Percentiles rank a stretch among this genome's conserved stretches.
Conservation (phyloP, 169 alveolate genomes). For the Plasmodium gallinaceum region DNA sequence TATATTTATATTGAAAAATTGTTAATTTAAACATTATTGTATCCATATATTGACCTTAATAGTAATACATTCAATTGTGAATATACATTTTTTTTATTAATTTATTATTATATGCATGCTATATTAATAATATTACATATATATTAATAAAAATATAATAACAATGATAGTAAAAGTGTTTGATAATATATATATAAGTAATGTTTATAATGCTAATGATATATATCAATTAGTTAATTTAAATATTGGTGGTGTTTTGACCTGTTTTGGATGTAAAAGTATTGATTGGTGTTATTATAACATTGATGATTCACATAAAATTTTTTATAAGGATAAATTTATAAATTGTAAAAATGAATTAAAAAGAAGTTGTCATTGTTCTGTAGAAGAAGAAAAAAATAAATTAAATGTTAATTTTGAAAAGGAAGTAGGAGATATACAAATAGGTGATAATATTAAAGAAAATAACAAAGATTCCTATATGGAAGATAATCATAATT, state of each 20-base stretch:
- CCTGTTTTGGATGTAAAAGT: slow-evolving; percentile 49
- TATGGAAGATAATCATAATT: background rate
- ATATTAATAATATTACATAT: no score
- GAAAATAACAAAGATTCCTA: background rate
- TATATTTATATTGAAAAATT: no score
- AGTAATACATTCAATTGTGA: no score
- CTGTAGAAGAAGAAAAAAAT: no score
- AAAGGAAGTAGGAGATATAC: background rate
- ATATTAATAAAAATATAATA: background rate
- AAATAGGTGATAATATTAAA: background rate
- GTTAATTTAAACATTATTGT: no score
- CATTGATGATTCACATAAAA: background rate
- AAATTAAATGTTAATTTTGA: background rate
- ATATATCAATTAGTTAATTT: slow-evolving; percentile 32
- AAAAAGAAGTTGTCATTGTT: background rate
- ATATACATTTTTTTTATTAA: no score
- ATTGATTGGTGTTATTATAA: slow-evolving; percentile 45
- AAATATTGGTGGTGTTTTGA: slow-evolving; percentile 66
- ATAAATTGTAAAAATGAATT: slow-evolving; percentile 26
- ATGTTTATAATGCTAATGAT: slow-evolving; percentile 60
- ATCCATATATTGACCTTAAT: no score
- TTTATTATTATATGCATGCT: no score
- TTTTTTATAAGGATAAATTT: slow-evolving; percentile 49
- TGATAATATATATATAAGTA: slow-evolving; percentile 57
- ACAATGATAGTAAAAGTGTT: slow-evolving; percentile 60